Evolutionary conservation across 768 basidiomycete species (phyloP).

Genomic region (Asterophora lycoperdoides): DNA sequence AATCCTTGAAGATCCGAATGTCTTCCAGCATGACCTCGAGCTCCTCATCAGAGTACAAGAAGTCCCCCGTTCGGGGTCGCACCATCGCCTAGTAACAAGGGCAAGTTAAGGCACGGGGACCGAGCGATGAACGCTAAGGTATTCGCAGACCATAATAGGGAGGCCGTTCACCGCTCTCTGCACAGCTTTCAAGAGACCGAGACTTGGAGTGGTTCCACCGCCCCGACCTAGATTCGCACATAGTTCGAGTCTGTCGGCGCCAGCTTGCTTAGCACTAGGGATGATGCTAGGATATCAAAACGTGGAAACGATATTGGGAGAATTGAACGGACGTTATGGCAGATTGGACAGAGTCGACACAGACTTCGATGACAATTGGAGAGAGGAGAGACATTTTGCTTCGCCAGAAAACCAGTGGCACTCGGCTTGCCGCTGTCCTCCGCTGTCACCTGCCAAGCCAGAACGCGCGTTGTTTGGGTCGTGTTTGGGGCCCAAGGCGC

Average conservation of each 20-base stretch:
- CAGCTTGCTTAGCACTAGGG: conserved; percentile 61
- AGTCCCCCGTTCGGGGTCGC: conserved; percentile 76
- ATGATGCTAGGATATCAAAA: conserved; percentile 8
- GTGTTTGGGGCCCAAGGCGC: too few relatives aligned
- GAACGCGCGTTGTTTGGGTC: background rate
- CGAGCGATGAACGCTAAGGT: conserved; percentile 2
- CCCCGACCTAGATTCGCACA: conserved; percentile 68
- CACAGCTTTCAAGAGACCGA: conserved; percentile 66
- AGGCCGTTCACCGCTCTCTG: conserved; percentile 42
- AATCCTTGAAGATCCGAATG: conserved; percentile 53
- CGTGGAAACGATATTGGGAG: background rate
- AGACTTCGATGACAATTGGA: conserved; percentile 52
- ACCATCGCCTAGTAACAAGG: conserved; percentile 60
- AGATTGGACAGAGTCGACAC: conserved; percentile 74
- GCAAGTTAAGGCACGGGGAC: conserved; percentile 4
- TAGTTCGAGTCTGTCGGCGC: conserved; percentile 74
- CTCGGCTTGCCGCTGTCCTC: background rate
- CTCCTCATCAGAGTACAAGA: conserved; percentile 66
- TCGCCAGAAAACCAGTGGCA: too few relatives aligned
- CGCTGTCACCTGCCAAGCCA: background rate
- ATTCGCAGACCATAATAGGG: conserved; percentile 60
- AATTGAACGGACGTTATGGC: conserved; percentile 51
- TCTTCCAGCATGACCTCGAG: conserved; percentile 73
- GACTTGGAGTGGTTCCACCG: conserved; percentile 78
- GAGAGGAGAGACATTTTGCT: conserved; percentile 11